These are phyloP conservation scores for Colletotrichum filicis DNA, from an alignment of 2,329 filamentous ascomycete species.

Conservation along the genomic window DNA sequence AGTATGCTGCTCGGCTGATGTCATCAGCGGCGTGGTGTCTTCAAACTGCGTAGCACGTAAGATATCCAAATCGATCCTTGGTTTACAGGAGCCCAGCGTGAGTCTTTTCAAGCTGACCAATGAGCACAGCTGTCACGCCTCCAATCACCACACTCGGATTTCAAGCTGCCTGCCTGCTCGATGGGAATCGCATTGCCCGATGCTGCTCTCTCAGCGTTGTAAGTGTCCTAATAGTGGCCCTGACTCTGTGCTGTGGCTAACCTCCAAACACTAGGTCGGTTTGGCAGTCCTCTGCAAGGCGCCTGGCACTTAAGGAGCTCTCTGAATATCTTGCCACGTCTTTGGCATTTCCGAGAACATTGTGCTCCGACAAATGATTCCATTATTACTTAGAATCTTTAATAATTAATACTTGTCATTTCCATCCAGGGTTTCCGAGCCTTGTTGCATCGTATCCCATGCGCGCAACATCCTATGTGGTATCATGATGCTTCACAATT, in stretches of 20 bases:
- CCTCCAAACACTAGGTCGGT: not conserved
- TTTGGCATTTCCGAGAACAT: not conserved
- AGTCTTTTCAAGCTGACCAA: not conserved
- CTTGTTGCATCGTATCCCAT: not conserved
- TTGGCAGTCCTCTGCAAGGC: not conserved
- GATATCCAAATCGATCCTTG: not conserved
- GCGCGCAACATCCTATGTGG: too few relatives aligned
- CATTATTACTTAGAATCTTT: not conserved
- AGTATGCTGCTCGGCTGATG: not conserved
- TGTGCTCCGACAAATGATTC: not conserved
- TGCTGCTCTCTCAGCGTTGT: constrained; percentile 15
- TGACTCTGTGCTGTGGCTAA: not conserved
- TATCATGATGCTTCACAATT: too few relatives aligned
- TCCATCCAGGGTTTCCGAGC: constrained; percentile 12
- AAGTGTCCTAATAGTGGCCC: not conserved
- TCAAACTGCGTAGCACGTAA: constrained; percentile 7
- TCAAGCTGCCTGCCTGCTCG: not conserved
- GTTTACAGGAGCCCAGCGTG: not conserved
- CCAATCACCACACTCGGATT: not conserved
- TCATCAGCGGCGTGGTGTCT: not conserved
- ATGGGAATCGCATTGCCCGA: not conserved
- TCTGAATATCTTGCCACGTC: not conserved
- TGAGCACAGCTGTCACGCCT: not conserved
- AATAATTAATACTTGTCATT: constrained; percentile 39
- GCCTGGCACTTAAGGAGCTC: not conserved